Evolutionary conservation across 371 early-diverging fungal genomes (phyloP).

Genomic region (Dinochytrium kinnereticum): DNA sequence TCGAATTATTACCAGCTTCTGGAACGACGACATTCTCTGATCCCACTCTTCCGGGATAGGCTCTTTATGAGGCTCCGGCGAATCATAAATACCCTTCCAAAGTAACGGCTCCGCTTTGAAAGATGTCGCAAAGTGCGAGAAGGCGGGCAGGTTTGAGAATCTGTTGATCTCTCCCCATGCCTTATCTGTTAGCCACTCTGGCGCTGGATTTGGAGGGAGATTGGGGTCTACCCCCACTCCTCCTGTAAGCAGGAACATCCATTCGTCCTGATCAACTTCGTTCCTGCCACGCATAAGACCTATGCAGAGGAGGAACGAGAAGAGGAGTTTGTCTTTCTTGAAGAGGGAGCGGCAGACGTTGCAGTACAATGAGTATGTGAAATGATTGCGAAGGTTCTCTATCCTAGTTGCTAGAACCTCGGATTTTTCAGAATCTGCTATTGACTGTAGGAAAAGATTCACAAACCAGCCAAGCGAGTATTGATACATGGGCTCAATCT

Average conservation of each 20-base stretch:
- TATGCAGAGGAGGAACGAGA: slow-evolving; percentile 60
- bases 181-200: slow-evolving; percentile 57
- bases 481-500: slow-evolving; percentile 68
- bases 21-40: slow-evolving; percentile 49
- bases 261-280: slow-evolving; percentile 59
- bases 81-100: slow-evolving; percentile 54
- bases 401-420: slow-evolving; percentile 53
- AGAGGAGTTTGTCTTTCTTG: slow-evolving; percentile 66
- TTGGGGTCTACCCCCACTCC: slow-evolving; percentile 51
- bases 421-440: slow-evolving; percentile 56
- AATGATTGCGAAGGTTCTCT: slow-evolving; percentile 56
- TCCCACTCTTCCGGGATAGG: slow-evolving; percentile 55
- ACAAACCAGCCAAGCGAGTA: slow-evolving; percentile 64
- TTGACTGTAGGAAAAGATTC: slow-evolving; percentile 58
- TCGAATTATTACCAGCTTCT: slow-evolving; percentile 53
- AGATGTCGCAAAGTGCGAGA: slow-evolving; percentile 45
- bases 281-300: slow-evolving; percentile 53
- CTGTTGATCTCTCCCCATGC: slow-evolving; percentile 55
- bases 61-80: slow-evolving; percentile 52
- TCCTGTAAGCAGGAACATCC: slow-evolving; percentile 62
- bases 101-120: slow-evolving; percentile 32
- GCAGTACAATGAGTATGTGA: slow-evolving; percentile 61
- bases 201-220: slow-evolving; percentile 55
- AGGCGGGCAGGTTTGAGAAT: slow-evolving; percentile 47
- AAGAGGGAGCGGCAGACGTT: slow-evolving; percentile 65